phyloP scores from a whole-genome alignment of 2,329 filamentous ascomycete genomes.

The Penicillium olsonii region DNA sequence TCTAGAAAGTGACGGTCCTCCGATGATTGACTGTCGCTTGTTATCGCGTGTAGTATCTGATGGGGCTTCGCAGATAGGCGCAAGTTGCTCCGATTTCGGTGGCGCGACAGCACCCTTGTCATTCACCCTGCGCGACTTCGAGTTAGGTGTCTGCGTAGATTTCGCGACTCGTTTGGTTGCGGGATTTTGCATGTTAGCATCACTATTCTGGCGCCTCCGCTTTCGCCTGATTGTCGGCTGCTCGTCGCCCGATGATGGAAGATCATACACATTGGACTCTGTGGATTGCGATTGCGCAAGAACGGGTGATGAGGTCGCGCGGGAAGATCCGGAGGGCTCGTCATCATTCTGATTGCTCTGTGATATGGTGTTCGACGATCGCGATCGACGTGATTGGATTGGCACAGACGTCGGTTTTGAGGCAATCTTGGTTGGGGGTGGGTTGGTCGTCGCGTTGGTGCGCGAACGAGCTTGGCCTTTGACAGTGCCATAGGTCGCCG shows the following conservation, averaged over 20 bases:
- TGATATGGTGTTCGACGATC: neutral
- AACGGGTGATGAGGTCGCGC: neutral
- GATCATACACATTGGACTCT: conserved; percentile 26
- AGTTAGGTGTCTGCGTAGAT: neutral
- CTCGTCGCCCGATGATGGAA: conserved; percentile 32
- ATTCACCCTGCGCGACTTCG: neutral
- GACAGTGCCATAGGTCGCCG: conserved; percentile 42
- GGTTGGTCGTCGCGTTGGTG: neutral
- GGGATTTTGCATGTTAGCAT: neutral
- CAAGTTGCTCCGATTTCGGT: neutral
- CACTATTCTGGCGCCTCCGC: conserved; percentile 17
- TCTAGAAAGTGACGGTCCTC: neutral
- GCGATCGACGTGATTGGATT: conserved; percentile 2
- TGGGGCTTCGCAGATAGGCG: neutral
- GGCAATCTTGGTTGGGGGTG: neutral
- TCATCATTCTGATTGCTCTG: conserved; percentile 7
- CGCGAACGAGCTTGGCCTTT: conserved; percentile 12
- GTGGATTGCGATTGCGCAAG: conserved; percentile 1
- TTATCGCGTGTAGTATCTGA: neutral
- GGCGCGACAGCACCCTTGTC: neutral
- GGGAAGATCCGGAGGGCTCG: conserved; percentile 1
- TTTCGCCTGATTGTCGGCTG: conserved; percentile 18
- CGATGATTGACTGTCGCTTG: neutral
- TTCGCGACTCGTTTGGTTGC: neutral
- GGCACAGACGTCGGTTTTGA: neutral